Evolutionary conservation across 495 filamentous ascomycete species (phyloP).

Genomic region (Hyaloscypha variabilis): DNA sequence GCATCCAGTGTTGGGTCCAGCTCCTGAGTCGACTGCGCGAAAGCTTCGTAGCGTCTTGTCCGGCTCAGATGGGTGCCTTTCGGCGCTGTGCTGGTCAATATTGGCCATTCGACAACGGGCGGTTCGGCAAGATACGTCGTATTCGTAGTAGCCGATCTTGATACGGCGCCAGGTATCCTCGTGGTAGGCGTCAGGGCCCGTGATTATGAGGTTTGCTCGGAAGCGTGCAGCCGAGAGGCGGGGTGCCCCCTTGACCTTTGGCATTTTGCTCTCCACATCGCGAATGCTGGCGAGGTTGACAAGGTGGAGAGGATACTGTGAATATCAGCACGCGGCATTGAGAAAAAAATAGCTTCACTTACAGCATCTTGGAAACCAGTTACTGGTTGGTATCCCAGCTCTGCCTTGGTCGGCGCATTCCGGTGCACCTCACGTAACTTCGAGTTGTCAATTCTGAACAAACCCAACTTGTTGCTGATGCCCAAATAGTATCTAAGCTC

Average conservation of each 20-base stretch:
- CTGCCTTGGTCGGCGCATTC: slow-evolving; percentile 70
- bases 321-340: slow-evolving; percentile 23
- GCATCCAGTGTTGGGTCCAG: slow-evolving; percentile 64
- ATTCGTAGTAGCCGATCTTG: slow-evolving; percentile 52
- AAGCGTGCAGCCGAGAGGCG: slow-evolving; percentile 70
- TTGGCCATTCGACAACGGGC: slow-evolving; percentile 84
- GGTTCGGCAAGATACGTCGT: slow-evolving; percentile 70
- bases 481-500: slow-evolving; percentile 63
- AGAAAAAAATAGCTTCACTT: slow-evolving; percentile 31
- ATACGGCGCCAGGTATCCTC: slow-evolving; percentile 85
- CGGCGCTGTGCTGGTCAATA: slow-evolving; percentile 72
- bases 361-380: slow-evolving; percentile 85
- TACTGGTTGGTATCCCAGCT: slow-evolving; percentile 73
- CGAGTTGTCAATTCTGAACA: slow-evolving; percentile 71
- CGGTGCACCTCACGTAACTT: slow-evolving; percentile 70
- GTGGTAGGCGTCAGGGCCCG: slow-evolving; percentile 61
- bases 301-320: slow-evolving; percentile 79
- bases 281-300: slow-evolving; percentile 74
- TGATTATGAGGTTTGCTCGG: slow-evolving; percentile 80
- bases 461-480: slow-evolving; percentile 61
- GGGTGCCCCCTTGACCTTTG: slow-evolving; percentile 43
- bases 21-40: slow-evolving; percentile 74
- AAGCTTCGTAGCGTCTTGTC: slow-evolving; percentile 70
- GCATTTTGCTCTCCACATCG: slow-evolving; percentile 61
- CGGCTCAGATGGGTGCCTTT: slow-evolving; percentile 72